Evolutionary conservation across 305 asterid genomes (phyloP).

Genomic region (Fraxinus sp.): DNA sequence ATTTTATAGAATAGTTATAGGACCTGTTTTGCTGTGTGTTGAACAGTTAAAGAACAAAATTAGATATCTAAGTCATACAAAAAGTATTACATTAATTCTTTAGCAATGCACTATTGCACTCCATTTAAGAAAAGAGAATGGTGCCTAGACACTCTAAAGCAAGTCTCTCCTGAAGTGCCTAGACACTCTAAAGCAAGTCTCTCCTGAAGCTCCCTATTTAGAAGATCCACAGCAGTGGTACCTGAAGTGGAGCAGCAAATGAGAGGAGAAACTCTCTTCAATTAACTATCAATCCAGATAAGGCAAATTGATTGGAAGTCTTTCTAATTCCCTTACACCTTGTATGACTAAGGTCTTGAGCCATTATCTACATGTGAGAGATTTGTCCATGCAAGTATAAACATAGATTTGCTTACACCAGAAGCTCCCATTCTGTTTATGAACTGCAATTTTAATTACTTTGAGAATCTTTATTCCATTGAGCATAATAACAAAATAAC

Average conservation of each 20-base stretch:
- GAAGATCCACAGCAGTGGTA: not conserved
- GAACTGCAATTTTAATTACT: not conserved
- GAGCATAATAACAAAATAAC: not conserved
- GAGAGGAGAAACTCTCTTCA: not conserved
- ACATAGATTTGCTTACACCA: not conserved
- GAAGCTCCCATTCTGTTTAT: not conserved
- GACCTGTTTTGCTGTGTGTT: not conserved
- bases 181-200: not conserved
- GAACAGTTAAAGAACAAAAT: not conserved
- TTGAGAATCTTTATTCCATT: not conserved
- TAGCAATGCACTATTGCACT: not conserved
- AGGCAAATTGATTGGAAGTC: not conserved
- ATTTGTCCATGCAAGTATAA: not conserved
- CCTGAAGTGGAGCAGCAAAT: not conserved
- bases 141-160: too few relatives aligned
- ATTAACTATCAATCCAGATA: not conserved
- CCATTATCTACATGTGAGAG: not conserved
- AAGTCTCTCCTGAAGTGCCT: too few relatives aligned
- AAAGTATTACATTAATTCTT: not conserved
- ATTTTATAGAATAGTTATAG: not conserved
- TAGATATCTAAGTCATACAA: not conserved
- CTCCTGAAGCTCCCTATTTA: not conserved
- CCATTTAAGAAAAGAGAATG: not conserved
- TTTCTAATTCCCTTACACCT: not conserved
- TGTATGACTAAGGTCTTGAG: not conserved